Evolutionary conservation across 768 basidiomycete species (phyloP).

Genomic region (Russula brevipes): DNA sequence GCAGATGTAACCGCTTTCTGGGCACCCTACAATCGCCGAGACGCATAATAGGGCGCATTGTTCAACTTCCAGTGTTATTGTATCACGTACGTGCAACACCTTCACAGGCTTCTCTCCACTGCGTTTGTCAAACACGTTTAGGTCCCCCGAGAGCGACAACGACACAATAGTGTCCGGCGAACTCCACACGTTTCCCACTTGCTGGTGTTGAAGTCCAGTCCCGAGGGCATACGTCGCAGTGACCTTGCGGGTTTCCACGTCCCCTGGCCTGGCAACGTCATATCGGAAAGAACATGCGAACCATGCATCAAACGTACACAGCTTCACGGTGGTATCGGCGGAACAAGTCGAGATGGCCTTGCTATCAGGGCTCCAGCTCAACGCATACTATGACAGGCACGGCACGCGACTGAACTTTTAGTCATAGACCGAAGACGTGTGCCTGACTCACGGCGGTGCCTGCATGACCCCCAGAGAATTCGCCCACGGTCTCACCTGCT

Average conservation of each 20-base stretch:
- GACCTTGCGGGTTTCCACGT: slow-evolving; percentile 65
- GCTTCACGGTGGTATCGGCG: slow-evolving; percentile 79
- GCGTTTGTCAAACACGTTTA: slow-evolving; percentile 80
- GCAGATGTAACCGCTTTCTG: slow-evolving; percentile 75
- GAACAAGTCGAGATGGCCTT: slow-evolving; percentile 74
- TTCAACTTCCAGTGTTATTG: slow-evolving; percentile 1
- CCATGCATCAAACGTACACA: slow-evolving; percentile 48
- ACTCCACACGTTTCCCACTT: slow-evolving; percentile 86
- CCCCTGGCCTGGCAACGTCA: slow-evolving; percentile 50
- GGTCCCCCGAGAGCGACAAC: slow-evolving; percentile 72
- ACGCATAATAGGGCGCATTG: background rate
- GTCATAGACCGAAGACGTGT: background rate
- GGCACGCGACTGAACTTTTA: slow-evolving; percentile 3
- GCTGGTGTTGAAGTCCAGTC: slow-evolving; percentile 70
- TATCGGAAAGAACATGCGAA: background rate
- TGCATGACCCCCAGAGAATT: slow-evolving; percentile 67
- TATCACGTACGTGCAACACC: slow-evolving; percentile 51
- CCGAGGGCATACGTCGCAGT: slow-evolving; percentile 69
- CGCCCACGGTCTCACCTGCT: slow-evolving; percentile 70
- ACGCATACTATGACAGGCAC: slow-evolving; percentile 48
- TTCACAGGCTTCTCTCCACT: slow-evolving; percentile 54
- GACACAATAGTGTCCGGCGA: slow-evolving; percentile 68
- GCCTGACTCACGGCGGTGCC: slow-evolving; percentile 61
- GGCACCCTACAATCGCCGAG: slow-evolving; percentile 50
- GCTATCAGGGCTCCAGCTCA: slow-evolving; percentile 77